phyloP scores from a whole-genome alignment of 495 filamentous ascomycete genomes.

The Trichocladium antarcticum region DNA sequence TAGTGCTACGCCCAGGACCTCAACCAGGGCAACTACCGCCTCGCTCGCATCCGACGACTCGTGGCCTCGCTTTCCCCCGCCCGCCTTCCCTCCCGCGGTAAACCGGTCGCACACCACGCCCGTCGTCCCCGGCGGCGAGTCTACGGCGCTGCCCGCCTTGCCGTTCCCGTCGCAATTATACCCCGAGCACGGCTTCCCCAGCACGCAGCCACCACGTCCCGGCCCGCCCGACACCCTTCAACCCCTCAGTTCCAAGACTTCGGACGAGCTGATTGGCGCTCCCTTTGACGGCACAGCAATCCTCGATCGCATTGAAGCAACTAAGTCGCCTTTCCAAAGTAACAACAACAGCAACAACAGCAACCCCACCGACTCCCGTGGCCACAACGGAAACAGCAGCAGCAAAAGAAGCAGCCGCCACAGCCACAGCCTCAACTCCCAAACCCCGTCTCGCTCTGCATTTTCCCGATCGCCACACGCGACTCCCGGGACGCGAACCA shows the following conservation, averaged over 20 bases:
- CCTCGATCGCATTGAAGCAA: conserved; percentile 56
- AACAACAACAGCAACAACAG: conserved; percentile 21
- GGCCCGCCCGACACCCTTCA: conserved; percentile 16
- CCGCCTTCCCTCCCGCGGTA: conserved; percentile 12
- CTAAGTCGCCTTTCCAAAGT: conserved; percentile 31
- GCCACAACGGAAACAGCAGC: background rate
- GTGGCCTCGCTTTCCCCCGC: conserved; percentile 31
- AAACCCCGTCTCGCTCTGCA: conserved; percentile 38
- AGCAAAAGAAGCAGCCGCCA: conserved; percentile 16
- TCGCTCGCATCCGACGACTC: conserved; percentile 34
- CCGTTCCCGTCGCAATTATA: conserved; percentile 13
- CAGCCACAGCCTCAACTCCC: conserved; percentile 23
- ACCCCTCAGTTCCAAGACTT: conserved; percentile 50
- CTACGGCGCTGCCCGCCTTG: conserved; percentile 14
- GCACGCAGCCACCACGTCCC: conserved; percentile 16
- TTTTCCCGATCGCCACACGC: conserved; percentile 46
- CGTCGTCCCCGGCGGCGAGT: conserved; percentile 26
- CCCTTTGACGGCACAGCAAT: conserved; percentile 61
- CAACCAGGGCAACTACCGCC: conserved; percentile 16
- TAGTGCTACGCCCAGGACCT: background rate
- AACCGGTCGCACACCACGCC: conserved; percentile 28
- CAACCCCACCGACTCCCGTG: conserved; percentile 17
- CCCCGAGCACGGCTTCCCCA: conserved; percentile 1
- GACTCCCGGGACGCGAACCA: conserved; percentile 43
- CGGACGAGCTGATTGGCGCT: conserved; percentile 60